Evolutionary conservation across 2,329 filamentous ascomycete species (phyloP).

Genomic region (Talaromyces pinophilus): DNA sequence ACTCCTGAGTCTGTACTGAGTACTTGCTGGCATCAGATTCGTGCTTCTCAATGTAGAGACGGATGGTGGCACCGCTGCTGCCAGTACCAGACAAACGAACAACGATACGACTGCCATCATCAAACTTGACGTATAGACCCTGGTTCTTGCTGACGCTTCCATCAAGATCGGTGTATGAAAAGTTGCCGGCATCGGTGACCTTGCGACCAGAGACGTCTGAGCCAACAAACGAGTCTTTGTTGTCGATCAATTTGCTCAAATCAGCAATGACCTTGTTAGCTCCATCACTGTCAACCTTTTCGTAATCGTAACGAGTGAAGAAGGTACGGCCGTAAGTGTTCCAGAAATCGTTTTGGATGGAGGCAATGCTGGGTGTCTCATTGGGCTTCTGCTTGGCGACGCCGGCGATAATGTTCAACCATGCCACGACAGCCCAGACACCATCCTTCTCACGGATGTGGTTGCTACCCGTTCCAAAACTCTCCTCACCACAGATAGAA

Average conservation of each 20-base stretch:
- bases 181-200: constrained; percentile 88
- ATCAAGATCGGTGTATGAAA: constrained; percentile 98
- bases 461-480: constrained; percentile 96
- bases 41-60: constrained; percentile 96
- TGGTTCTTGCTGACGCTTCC: constrained; percentile 95
- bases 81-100: constrained; percentile 94
- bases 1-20: constrained; percentile 71
- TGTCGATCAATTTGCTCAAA: constrained; percentile 74
- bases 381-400: constrained; percentile 78
- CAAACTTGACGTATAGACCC: constrained; percentile 91
- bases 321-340: constrained; percentile 92
- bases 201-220: constrained; percentile 80
- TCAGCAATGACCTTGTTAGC: constrained; percentile 87
- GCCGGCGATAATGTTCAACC: constrained; percentile 97
- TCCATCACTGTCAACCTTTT: constrained; percentile 86
- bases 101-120: constrained; percentile 90
- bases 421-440: constrained; percentile 94
- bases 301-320: constrained; percentile 99
- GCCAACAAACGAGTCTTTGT: constrained; percentile 74
- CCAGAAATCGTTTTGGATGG: constrained; percentile 98
- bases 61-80: constrained; percentile 92
- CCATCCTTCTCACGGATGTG: constrained; percentile 99
- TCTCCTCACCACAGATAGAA: constrained; percentile 98
- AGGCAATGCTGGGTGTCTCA: constrained; percentile 85
- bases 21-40: constrained; percentile 75